Base-by-base conservation (phyloP, 441 rosid genomes). In the Jatropha podagrica region DNA sequence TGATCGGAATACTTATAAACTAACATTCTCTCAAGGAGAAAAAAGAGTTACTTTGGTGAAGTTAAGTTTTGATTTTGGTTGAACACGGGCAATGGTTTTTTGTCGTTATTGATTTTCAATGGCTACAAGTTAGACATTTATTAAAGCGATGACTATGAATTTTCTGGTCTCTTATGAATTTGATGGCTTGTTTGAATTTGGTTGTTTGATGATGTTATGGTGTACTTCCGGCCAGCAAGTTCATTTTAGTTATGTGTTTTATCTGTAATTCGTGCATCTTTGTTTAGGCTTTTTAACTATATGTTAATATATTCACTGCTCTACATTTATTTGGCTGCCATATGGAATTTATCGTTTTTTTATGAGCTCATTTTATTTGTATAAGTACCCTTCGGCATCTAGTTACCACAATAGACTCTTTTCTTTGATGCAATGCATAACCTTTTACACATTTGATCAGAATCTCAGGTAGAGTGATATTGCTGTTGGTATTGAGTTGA, bases 381-480 rank as follows among this genome's bases (percentile, higher is more conserved):
- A 18, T 64, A 6, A 40, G 10, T 38, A 41, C 18, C 32, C 14
- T 40, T 18, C 26, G 40, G 49, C 49, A 18, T 15, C 10, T 63
- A 38, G n/a, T 38, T 38, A 17, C 20, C 4, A 9, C 11, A 5
- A 23, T 10, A 6, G 20, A 14, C 7, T 51, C 12, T 4, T 17
- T 5, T 64, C 10, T 65, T 65, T 38, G 48, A 65, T 65, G 49
- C 14, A 18, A 23, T 13, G 27, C 15, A 60, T 12, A 26, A 40
- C 18, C 40, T 10, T 63, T 63, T 66, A 18, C 15, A 56, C 7
- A 18, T 59, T 65, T 74, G 55, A 68, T 74, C 54, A 1, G 37
- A 32, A 49, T 73, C 56, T 66, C 77, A 69, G 78, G 73, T 64
- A 56, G 79, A 74, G 41, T 55, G 9, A 44, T 32, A 49, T 26